Evolutionary conservation across 2,329 filamentous ascomycete genomes (phyloP), one percentile per base, ranked within the genome.

Genomic region (Aspergillus pseudoterreus): DNA sequence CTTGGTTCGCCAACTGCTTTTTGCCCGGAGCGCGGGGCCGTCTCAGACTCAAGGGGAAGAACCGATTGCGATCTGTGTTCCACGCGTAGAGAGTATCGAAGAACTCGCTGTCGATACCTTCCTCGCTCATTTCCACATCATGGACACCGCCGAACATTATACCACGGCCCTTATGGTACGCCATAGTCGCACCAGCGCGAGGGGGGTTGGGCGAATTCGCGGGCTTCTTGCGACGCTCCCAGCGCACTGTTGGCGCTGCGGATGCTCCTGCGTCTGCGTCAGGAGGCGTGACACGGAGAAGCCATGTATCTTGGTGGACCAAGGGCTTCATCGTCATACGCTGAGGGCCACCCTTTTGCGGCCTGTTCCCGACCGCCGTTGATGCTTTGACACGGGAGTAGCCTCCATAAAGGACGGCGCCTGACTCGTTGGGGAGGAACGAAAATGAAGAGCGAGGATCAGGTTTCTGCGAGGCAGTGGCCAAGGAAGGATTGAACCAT

Each of bases 101-200:
- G 73, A 99, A 99, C 69, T 96, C 92, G 66, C 90, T 95, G 49
- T 99, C 92, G 59, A 99, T 95, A 3, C 89, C 91, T 69, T 99
- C 94, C 67, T 96, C 92, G 57, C 83, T 92, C 67, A 92, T 82
- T 69, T 95, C 90, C 0, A 95, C 87, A 61, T 96, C 92, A 63
- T 96, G 90, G 4, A 99, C 94, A 47, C 94, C 94, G 42, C 94
- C 94, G 67, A 97, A 97, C 63, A 90, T 75, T 51, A 99, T 92
- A 1, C 94, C 94, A 54, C 94, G 84, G 0, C 92, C 92, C 71
- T 92, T 94, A 74, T 99, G 94, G 69, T 86, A 90, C 0, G 90
- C 84, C 92, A 97, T 97, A 2, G 92, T 97, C 1, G 90, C 85
- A 30, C 94, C 94, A 3, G 91, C 92, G 19, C 94, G 84, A 11